phyloP scores from a whole-genome alignment of 768 basidiomycete genomes.

The Trichaptum fuscoviolaceum region DNA sequence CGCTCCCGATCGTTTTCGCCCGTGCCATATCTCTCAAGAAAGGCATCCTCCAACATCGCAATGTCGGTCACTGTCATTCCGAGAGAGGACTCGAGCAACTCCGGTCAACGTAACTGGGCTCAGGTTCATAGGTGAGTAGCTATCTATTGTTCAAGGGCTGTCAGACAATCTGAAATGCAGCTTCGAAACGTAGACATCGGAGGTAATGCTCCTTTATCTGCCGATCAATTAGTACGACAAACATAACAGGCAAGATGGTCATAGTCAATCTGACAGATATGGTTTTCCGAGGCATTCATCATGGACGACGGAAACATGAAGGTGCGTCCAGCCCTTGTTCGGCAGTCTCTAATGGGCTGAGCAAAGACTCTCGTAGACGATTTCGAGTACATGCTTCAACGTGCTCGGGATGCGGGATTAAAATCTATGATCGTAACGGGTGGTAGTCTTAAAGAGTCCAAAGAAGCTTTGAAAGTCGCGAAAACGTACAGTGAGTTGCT shows the following conservation, averaged over 20 bases:
- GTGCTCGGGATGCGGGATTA: constrained; percentile 57
- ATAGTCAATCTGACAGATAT: constrained; percentile 35
- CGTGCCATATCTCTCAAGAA: neutral
- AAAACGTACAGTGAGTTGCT: constrained; percentile 40
- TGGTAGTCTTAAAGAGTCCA: constrained; percentile 59
- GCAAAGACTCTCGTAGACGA: constrained; percentile 43
- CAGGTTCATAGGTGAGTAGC: constrained; percentile 29
- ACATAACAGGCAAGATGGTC: neutral
- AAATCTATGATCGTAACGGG: constrained; percentile 74
- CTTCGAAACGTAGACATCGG: constrained; percentile 29
- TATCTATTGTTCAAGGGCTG: neutral
- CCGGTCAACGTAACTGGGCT: constrained; percentile 16
- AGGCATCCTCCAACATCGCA: neutral
- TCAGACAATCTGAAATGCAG: neutral
- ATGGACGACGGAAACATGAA: constrained; percentile 31
- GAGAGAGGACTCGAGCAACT: constrained; percentile 10
- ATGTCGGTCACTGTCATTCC: constrained; percentile 25
- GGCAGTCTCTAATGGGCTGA: neutral
- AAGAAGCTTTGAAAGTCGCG: constrained; percentile 56
- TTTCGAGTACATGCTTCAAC: constrained; percentile 48
- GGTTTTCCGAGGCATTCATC: constrained; percentile 32
- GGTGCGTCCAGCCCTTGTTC: constrained; percentile 14
- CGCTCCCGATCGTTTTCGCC: neutral
- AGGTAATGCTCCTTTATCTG: constrained; percentile 22
- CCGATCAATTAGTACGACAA: constrained; percentile 13